Evolutionary conservation across 73 alveolate species (phyloP).

Genomic region (Effrenium voratum): DNA sequence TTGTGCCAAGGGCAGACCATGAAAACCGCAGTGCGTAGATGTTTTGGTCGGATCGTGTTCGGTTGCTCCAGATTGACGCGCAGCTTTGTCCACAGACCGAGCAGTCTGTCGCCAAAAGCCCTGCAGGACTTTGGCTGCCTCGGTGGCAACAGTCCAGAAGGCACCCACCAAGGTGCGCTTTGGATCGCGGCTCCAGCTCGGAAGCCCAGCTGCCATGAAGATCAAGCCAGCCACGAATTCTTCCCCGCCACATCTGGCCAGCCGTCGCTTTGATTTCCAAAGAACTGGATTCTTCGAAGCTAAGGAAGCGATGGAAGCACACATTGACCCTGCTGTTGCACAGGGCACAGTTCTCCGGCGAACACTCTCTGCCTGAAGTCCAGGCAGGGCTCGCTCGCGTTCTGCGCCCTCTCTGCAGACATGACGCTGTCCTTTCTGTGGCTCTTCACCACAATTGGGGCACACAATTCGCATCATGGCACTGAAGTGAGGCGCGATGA

Average conservation of each 20-base stretch:
- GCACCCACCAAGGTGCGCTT: slow-evolving; percentile 44
- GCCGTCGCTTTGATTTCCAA: slow-evolving; percentile 71
- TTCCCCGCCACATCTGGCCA: slow-evolving; percentile 84
- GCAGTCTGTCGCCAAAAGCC: slow-evolving; percentile 31
- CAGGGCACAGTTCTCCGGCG: slow-evolving; percentile 7
- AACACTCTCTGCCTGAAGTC: no score
- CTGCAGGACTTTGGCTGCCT: slow-evolving; percentile 62
- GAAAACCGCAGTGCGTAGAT: background rate
- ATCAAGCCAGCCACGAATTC: slow-evolving; percentile 76
- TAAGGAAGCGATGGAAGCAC: slow-evolving; percentile 71
- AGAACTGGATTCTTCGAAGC: slow-evolving; percentile 55
- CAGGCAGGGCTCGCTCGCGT: no score
- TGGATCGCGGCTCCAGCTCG: slow-evolving; percentile 31
- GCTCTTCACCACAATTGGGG: slow-evolving; percentile 91
- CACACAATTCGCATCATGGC: slow-evolving; percentile 85
- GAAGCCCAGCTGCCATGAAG: slow-evolving; percentile 14
- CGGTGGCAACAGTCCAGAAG: slow-evolving; percentile 5
- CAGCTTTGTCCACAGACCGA: no score
- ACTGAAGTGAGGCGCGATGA: no score
- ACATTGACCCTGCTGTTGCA: slow-evolving; percentile 74
- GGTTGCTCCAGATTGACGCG: no score
- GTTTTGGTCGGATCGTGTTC: background rate
- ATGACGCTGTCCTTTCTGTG: slow-evolving; percentile 74
- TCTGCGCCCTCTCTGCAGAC: no score
- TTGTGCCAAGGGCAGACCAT: background rate